Evolutionary conservation across 305 asterid genomes (phyloP).

Genomic region (Fraxinus greggii): DNA sequence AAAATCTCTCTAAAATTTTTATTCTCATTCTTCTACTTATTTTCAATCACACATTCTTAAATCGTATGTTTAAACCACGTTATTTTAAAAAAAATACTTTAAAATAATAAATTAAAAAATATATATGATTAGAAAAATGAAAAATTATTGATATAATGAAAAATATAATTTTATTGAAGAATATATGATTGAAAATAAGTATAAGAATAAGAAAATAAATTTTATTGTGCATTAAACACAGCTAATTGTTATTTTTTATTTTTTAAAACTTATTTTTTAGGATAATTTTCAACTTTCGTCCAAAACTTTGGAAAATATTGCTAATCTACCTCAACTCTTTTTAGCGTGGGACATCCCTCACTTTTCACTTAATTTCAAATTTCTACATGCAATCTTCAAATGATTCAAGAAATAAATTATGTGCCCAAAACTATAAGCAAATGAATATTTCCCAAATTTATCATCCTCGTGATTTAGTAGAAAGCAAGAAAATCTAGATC

Average conservation of each 20-base stretch:
- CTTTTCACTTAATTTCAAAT: conserved; percentile 20
- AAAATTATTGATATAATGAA: no score
- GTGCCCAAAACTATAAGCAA: conserved; percentile 25
- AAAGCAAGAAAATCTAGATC: background rate
- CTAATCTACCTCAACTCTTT: background rate
- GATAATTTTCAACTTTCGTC: background rate
- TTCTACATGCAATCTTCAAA: conserved; percentile 77
- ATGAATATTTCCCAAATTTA: conserved; percentile 1
- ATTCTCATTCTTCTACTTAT: no score
- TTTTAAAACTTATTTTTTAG: conserved; percentile 12
- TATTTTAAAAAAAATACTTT: no score
- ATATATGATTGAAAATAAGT: no score
- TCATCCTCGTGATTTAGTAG: background rate
- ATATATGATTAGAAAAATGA: no score
- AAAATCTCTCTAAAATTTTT: no score
- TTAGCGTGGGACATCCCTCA: background rate
- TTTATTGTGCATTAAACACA: no score
- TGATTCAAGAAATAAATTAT: conserved; percentile 41
- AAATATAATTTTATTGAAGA: no score
- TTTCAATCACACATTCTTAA: no score
- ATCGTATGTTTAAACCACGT: no score
- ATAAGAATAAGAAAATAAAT: no score
- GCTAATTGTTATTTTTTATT: background rate
- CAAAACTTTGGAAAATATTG: background rate
- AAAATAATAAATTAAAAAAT: no score